Base-by-base conservation (phyloP, 139 green algal species). In the Chlorella sp. region DNA sequence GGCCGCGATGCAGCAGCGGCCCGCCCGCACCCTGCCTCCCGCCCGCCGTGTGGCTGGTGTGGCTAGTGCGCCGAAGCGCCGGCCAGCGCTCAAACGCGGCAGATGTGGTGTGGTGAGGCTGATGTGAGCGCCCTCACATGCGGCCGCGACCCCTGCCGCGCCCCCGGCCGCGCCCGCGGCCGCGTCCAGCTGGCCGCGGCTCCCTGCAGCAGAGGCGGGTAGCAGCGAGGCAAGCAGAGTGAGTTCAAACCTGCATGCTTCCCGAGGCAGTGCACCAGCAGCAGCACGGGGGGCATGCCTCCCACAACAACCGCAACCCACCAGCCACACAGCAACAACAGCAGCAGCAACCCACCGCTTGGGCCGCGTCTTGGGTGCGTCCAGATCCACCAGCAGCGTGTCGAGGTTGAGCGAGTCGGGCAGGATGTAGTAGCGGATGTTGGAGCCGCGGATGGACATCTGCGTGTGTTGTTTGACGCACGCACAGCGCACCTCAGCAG, bases 381-480 rank as follows among this genome's bases (percentile, higher is more conserved):
- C 97, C 55, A 98, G 95, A 74, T 99, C 97, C 7, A 99, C 97
- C 3, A 99, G 91, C 38, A 99, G 92, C 9, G 98, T 98, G 90
- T 99, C 98, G 23, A 99, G 90, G 90, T 99, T 99, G 15, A 99
- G 86, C 72, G 89, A 97, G 92, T 99, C 97, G 32, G 98, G 98
- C 38, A 99, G 91, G 71, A 99, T 98, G 90, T 97, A 98, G 90
- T 99, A 99, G 25, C 96, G 88, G 69, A 96, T 95, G 81, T 92
- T 92, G 83, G 90, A 91, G 38, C 90, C 91, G 63, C 87, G 79
- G 55, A 91, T 87, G 30, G 84, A 89, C 85, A 99, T 91, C 28
- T 98, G 51, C 51, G 15, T 2, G 13, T 2, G 51, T 55, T 55
- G 7, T 7, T 55, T 7, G 44, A 7, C n/a, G n/a, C n/a, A n/a